Base-by-base conservation (phyloP, 1,284 basidiomycete species). In the Austroboletus novae-zelandiae region DNA sequence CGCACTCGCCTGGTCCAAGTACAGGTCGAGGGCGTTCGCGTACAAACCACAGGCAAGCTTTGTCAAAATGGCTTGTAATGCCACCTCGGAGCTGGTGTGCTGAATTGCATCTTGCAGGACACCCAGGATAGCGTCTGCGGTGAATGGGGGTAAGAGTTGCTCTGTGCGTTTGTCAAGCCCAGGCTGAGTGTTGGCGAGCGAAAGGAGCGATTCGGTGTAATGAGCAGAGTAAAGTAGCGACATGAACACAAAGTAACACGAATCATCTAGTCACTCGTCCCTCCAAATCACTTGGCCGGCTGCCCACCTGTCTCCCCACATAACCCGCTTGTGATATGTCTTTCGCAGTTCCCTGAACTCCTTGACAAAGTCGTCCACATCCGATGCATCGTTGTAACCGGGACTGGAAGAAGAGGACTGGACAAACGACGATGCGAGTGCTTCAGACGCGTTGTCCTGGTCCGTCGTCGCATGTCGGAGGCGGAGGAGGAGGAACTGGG, bases 301-400 rank as follows among this genome's bases (percentile, higher is more conserved):
- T 1, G 83, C 74, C 91, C 93, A 95, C 59, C 88, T 78, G 61
- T 94, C 89, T 17, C 84, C 81, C 89, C 91, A 95, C 66, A 95
- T 86, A 4, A 84, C 84, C 27, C 94, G 78, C 67, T 94, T 94
- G 68, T 97, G 94, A 68, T 94, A 96, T 15, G 80, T 76, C 71
- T 91, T 94, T 58, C 94, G 73, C 37, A 86, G 69, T 48, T 92
- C 91, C 64, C 86, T 92, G 74, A 94, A 96, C 64, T 93, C 85
- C 61, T 77, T 83, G 43, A 95, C 82, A 58, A 97, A 98, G 41
- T 89, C 84, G 55, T 96, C 94, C 20, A 94, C 79, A 40, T 86
- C 86, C 51, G 76, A 78, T 27, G 77, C 75, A 10, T 76, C 76
- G 51, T 67, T 61, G 40, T 74, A 50, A 25, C 55, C 58, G 27